Evolutionary conservation across 768 basidiomycete species (phyloP), one percentile per base, ranked within the genome.

Genomic region (Lentinula sp.): DNA sequence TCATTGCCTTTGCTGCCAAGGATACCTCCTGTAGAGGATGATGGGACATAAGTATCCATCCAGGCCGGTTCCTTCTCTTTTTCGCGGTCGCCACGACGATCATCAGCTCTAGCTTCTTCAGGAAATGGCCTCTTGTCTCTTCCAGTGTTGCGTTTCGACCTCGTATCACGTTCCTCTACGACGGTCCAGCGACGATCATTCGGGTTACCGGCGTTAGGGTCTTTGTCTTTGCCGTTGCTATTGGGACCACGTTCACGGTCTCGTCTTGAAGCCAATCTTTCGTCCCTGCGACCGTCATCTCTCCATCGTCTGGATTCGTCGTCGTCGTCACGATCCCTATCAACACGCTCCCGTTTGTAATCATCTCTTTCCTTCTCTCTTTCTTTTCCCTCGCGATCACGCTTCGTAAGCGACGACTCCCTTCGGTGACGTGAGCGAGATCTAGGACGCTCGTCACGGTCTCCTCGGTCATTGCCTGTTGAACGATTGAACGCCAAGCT

Each of bases 11-110:
- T 81, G 7, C 83, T 83, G 16, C 89, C 88, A 58, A 90, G 77
- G 57, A 90, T 85, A 13, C 87, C 88, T 51, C 77, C 74, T 36
- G 74, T 75, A 16, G 83, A 70, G 23, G 79, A 79, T 55, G 74
- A 79, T 12, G 91, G 90, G 62, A 92, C 81, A 69, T 91, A 92
- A 18, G 89, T 85, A 65, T 93, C 92, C 91, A 94, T 94, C 91
- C 91, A 94, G 16, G 91, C 91, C 23, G 91, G 92, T 69, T 93
- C 92, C 67, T 89, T 91, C 76, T 94, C 92, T 66, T 83, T 85
- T 39, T 56, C 55, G 60, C 81, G 78, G 55, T 86, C 82, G 35
- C 81, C 77, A 57, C 83, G 84, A 63, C 76, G 74, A 56, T 75
- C 73, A 32, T 80, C 78, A 20, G 75, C 78, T 61, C 74, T 73